phyloP scores from a whole-genome alignment of 1,284 basidiomycete genomes.

The Austroboletus niveus region DNA sequence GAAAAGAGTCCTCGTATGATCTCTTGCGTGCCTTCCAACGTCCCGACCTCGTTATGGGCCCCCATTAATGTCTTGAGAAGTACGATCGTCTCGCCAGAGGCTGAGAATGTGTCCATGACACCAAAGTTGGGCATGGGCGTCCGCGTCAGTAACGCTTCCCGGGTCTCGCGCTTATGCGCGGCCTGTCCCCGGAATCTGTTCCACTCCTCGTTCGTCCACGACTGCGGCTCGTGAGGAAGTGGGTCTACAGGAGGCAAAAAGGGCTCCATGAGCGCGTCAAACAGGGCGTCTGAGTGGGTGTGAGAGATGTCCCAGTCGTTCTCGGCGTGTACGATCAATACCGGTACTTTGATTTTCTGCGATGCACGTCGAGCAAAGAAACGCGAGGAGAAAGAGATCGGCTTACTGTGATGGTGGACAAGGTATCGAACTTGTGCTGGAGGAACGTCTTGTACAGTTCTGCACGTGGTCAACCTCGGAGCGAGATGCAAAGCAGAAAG shows the following conservation, averaged over 20 bases:
- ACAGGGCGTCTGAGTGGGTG: constrained; percentile 73
- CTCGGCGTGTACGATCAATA: constrained; percentile 78
- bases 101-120: constrained; percentile 50
- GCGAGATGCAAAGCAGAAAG: constrained; percentile 10
- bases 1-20: constrained; percentile 56
- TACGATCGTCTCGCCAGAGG: constrained; percentile 46
- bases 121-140: constrained; percentile 57
- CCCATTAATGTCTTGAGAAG: constrained; percentile 65
- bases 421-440: constrained; percentile 65
- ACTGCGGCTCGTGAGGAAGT: constrained; percentile 36
- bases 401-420: constrained; percentile 54
- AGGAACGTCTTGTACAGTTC: constrained; percentile 59
- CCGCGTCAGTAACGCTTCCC: constrained; percentile 47
- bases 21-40: constrained; percentile 73
- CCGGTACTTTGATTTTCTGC: constrained; percentile 60
- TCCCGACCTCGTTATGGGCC: constrained; percentile 60
- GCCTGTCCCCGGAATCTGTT: constrained; percentile 35
- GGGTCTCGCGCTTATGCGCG: constrained; percentile 35
- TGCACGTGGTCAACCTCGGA: constrained; percentile 23
- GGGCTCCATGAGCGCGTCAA: constrained; percentile 65
- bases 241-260: constrained; percentile 51
- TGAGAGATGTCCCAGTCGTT: constrained; percentile 82
- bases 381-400: neutral
- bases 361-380: neutral
- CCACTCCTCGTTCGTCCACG: constrained; percentile 40